These are phyloP conservation scores for Volvox africanus DNA, from an alignment of 139 green algal genomes.

Conservation along the genomic window DNA sequence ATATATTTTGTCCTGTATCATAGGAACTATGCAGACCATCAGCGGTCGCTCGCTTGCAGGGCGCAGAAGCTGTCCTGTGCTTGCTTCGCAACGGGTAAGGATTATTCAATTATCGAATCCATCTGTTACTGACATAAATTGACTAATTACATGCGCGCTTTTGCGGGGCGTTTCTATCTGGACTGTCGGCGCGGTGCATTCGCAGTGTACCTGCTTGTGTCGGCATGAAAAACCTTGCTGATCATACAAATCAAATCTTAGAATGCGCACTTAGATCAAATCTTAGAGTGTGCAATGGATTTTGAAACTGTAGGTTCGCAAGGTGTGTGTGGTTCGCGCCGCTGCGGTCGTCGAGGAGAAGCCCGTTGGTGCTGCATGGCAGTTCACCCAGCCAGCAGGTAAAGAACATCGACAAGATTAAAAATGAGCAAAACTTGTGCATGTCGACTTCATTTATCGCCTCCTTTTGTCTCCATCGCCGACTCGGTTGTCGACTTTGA, in stretches of 20 bases:
- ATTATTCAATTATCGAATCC: neutral
- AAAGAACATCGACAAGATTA: constrained; percentile 2
- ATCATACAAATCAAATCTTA: neutral
- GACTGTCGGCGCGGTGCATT: neutral
- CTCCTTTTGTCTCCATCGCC: neutral
- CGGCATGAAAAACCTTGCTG: neutral
- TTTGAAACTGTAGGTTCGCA: constrained; percentile 1
- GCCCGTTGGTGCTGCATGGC: constrained; percentile 29
- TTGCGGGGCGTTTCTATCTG: neutral
- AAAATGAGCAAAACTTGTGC: neutral
- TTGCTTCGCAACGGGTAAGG: neutral
- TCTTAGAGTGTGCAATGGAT: neutral
- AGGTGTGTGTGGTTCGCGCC: constrained; percentile 28
- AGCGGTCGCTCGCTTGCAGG: constrained; percentile 24
- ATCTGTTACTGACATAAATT: neutral
- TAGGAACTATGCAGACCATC: constrained; percentile 27
- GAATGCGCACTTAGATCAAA: neutral
- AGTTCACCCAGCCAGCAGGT: constrained; percentile 54
- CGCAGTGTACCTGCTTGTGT: neutral
- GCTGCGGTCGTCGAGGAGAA: constrained; percentile 34
- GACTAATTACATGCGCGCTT: neutral
- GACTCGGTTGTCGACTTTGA: neutral
- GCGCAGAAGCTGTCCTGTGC: neutral
- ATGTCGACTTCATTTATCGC: neutral
- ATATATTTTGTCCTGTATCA: neutral